Evolutionary conservation across 106 monocot genomes (phyloP).

Genomic region (Gastrodia elata): DNA sequence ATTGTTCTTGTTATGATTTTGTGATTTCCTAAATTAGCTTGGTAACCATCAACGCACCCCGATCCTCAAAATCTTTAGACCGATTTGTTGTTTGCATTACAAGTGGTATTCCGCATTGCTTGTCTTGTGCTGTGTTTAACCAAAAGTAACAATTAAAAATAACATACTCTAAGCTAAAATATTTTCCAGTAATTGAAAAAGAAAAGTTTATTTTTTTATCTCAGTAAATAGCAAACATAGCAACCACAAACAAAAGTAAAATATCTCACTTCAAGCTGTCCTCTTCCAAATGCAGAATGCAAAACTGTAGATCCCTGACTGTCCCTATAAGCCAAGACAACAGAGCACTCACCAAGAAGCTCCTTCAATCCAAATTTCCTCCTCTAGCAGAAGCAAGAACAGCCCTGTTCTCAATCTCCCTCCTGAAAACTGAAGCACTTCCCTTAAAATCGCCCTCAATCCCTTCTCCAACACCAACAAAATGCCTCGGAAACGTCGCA

Average conservation of each 20-base stretch:
- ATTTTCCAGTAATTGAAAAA: neutral
- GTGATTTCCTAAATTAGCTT: too few relatives aligned
- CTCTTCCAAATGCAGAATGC: slow-evolving; percentile 68
- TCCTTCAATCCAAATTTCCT: slow-evolving; percentile 60
- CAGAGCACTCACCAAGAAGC: slow-evolving; percentile 32
- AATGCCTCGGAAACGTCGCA: slow-evolving; percentile 36
- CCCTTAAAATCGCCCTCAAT: neutral
- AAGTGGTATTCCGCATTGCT: too few relatives aligned
- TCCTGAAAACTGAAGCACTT: slow-evolving; percentile 22
- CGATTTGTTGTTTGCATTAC: too few relatives aligned
- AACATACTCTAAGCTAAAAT: neutral
- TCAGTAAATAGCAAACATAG: neutral
- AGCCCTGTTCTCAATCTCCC: slow-evolving; percentile 61
- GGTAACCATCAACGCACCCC: too few relatives aligned
- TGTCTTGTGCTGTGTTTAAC: too few relatives aligned
- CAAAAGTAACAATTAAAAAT: too few relatives aligned
- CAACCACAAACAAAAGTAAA: neutral
- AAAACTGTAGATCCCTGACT: slow-evolving; percentile 53
- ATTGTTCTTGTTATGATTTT: too few relatives aligned
- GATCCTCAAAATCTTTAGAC: too few relatives aligned
- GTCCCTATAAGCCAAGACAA: slow-evolving; percentile 49
- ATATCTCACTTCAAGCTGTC: slow-evolving; percentile 71
- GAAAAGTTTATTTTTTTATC: neutral
- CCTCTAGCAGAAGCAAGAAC: slow-evolving; percentile 73
- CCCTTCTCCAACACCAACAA: slow-evolving; percentile 50